These are phyloP conservation scores for Brasenia schreberi DNA, from an alignment of 164 flowering plant species.

Conservation along the genomic window DNA sequence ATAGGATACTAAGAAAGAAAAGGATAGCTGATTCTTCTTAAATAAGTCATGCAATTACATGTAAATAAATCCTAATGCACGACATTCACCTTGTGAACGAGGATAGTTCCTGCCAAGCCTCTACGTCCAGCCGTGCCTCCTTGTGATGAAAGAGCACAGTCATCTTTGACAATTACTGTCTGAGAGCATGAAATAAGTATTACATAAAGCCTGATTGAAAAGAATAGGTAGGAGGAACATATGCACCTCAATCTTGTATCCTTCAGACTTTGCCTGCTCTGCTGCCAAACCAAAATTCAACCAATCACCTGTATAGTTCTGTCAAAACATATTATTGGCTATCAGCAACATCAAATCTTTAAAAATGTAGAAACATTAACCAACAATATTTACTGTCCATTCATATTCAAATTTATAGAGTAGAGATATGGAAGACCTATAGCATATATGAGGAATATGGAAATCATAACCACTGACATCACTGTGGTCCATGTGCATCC, in stretches of 20 bases:
- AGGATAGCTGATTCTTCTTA: no score
- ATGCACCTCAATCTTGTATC: conserved; percentile 77
- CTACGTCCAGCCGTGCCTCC: conserved; percentile 91
- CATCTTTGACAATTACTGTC: conserved; percentile 95
- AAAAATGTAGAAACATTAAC: no score
- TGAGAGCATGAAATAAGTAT: conserved; percentile 13
- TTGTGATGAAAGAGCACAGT: conserved; percentile 95
- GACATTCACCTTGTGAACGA: conserved; percentile 67
- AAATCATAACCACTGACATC: no score
- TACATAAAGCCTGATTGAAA: not conserved
- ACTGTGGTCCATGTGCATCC: no score
- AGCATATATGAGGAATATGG: no score
- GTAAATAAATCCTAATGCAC: no score
- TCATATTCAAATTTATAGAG: no score
- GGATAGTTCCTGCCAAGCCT: conserved; percentile 94
- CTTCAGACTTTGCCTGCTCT: conserved; percentile 95
- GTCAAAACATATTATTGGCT: conserved; percentile 6
- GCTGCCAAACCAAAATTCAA: conserved; percentile 95
- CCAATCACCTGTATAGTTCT: conserved; percentile 98
- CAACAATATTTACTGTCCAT: no score
- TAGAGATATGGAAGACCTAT: not conserved
- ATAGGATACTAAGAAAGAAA: no score
- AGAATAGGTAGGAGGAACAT: not conserved
- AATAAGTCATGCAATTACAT: no score
- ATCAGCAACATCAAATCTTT: not conserved